phyloP scores from a whole-genome alignment of 2,329 filamentous ascomycete species.

The Sporothrix luriei region DNA sequence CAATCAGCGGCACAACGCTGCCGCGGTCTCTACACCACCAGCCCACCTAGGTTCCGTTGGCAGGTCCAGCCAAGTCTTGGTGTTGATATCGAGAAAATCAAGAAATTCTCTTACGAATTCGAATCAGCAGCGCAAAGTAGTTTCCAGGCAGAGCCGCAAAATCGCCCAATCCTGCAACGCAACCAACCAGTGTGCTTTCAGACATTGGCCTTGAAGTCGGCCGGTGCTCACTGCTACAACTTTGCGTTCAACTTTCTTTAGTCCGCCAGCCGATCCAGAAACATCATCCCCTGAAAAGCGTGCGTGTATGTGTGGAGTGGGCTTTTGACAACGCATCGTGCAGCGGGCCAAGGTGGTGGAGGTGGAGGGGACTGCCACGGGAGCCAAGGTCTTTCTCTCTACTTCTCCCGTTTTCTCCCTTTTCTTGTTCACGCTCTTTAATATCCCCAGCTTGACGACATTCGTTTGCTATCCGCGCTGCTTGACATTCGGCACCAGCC shows the following conservation, averaged over 20 bases:
- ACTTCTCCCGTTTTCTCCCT: conserved; percentile 4
- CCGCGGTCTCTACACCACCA: background rate
- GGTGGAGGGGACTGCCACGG: conserved; percentile 3
- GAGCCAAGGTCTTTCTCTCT: conserved; percentile 8
- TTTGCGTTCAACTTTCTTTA: background rate
- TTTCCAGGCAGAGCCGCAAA: conserved; percentile 7
- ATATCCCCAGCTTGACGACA: background rate
- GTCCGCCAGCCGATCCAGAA: background rate
- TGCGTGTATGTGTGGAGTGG: background rate
- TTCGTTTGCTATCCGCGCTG: background rate
- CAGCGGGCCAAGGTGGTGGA: conserved; percentile 32
- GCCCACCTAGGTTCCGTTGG: conserved; percentile 3
- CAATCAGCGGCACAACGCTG: background rate
- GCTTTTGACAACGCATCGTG: conserved; percentile 36
- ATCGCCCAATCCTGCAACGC: background rate
- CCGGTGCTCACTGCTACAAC: background rate
- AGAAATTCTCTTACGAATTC: background rate
- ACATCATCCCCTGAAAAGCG: background rate
- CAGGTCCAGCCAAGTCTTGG: background rate
- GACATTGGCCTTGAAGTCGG: conserved; percentile 1
- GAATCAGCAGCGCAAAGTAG: background rate
- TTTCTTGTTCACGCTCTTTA: background rate
- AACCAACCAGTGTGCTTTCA: background rate
- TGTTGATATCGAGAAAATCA: background rate
- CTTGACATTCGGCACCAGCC: background rate